Percentiles rank a stretch among this genome's conserved stretches.
These are phyloP conservation scores for Cnidoscolus chayamansa DNA, from an alignment of 441 rosid genomes.

Conservation along the genomic window DNA sequence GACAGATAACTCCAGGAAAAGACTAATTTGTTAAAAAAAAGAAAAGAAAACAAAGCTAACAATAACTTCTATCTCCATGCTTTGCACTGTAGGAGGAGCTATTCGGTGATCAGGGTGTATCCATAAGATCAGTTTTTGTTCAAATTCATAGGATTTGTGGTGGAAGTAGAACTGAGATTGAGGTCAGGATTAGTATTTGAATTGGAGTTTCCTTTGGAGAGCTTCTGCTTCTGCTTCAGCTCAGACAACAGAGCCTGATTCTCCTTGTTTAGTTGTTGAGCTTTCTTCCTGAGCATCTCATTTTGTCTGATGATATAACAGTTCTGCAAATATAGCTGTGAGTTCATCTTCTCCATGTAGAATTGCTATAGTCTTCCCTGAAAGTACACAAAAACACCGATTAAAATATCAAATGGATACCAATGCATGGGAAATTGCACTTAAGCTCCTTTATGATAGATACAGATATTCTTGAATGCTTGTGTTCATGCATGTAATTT, in stretches of 20 bases:
- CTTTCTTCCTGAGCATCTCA: constrained; percentile 44
- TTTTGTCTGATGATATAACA: constrained; percentile 40
- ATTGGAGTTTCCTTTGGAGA: constrained; percentile 20
- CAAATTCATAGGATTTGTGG: constrained; percentile 16
- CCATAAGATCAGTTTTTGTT: constrained; percentile 24
- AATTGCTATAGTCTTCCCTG: constrained; percentile 3
- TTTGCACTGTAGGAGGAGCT: neutral
- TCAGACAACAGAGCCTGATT: constrained; percentile 38
- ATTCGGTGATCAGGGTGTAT: neutral
- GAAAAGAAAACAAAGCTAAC: neutral
- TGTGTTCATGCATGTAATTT: neutral
- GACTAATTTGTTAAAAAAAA: neutral
- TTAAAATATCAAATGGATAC: neutral
- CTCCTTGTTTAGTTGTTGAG: constrained; percentile 40
- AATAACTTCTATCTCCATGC: constrained; percentile 10
- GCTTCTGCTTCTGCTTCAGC: constrained; percentile 30
- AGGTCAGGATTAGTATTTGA: constrained; percentile 14
- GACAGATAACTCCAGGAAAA: constrained; percentile 8
- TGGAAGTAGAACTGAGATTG: constrained; percentile 20
- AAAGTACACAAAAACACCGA: neutral
- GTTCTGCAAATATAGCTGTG: constrained; percentile 39
- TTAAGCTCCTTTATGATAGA: neutral
- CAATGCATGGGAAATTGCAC: neutral
- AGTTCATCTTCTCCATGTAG: constrained; percentile 38
- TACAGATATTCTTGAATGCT: neutral